These are phyloP conservation scores for Neospora caninum DNA, from an alignment of 169 alveolate species.

Conservation along the genomic window DNA sequence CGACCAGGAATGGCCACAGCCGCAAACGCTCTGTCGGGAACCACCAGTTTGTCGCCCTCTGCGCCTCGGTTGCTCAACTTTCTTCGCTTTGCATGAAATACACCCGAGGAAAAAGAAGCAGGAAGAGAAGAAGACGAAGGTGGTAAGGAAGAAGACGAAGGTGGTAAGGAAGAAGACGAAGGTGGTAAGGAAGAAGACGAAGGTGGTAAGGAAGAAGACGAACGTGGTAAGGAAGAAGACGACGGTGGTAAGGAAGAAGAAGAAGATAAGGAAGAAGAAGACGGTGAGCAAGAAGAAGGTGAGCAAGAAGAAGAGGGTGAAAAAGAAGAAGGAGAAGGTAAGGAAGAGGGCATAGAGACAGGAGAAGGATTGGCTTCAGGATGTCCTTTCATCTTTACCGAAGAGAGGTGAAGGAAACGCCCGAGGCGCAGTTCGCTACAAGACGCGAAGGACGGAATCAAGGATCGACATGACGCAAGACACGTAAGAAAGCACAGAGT, in stretches of 20 bases:
- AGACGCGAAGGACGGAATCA: no score
- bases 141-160: neutral
- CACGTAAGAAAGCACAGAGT: no score
- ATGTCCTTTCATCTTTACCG: no score
- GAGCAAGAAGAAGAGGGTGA: neutral
- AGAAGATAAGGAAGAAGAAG: neutral
- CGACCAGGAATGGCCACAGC: constrained; percentile 35
- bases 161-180: neutral
- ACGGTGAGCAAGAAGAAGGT: neutral
- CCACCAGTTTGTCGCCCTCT: neutral
- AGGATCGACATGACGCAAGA: no score
- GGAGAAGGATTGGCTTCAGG: no score
- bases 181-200: neutral
- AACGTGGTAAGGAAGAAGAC: neutral
- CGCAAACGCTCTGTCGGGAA: neutral
- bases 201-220: neutral
- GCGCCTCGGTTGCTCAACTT: neutral
- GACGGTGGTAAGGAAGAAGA: no score
- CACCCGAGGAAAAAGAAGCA: neutral
- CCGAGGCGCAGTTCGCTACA: no score
- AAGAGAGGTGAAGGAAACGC: no score
- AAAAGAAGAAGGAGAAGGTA: neutral
- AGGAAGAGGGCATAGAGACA: neutral
- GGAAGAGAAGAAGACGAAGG: neutral
- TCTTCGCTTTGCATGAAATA: neutral